Percentiles rank a stretch among this genome's conserved stretches.
These are phyloP conservation scores for Eustoma russellianum DNA, from an alignment of 257 asterid genomes.

Conservation along the genomic window DNA sequence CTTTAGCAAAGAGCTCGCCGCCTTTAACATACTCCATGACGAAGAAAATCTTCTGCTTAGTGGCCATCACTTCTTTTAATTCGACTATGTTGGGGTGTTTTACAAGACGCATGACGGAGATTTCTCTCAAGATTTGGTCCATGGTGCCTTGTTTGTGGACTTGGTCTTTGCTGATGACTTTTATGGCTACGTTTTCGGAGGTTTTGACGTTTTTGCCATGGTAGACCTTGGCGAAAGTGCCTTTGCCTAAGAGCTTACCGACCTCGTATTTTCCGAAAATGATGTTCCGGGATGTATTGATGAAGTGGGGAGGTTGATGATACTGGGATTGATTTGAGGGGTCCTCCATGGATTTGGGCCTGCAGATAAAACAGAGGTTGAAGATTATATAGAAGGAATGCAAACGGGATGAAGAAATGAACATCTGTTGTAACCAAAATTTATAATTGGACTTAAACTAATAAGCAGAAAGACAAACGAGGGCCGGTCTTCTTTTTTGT, in stretches of 20 bases:
- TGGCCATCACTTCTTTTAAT: constrained; percentile 10
- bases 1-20: constrained; percentile 59
- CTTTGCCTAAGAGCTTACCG: constrained; percentile 15
- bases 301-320: not conserved
- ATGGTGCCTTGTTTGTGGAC: constrained; percentile 13
- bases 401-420: no score
- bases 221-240: constrained; percentile 15
- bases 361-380: no score
- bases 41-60: constrained; percentile 41
- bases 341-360: constrained; percentile 4
- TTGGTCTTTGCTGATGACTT: constrained; percentile 9
- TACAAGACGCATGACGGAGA: constrained; percentile 7
- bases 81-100: constrained; percentile 10
- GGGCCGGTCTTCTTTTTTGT: no score
- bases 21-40: constrained; percentile 75
- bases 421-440: no score
- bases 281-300: not conserved
- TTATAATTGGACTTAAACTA: no score
- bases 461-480: no score
- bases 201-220: constrained; percentile 9
- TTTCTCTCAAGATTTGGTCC: constrained; percentile 13
- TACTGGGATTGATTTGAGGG: not conserved
- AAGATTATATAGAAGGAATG: no score
- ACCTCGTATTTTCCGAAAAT: constrained; percentile 12
- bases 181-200: constrained; percentile 9